Evolutionary conservation across 768 basidiomycete genomes (phyloP), one percentile per base, ranked within the genome.

Genomic region (Hygrophorus russula): DNA sequence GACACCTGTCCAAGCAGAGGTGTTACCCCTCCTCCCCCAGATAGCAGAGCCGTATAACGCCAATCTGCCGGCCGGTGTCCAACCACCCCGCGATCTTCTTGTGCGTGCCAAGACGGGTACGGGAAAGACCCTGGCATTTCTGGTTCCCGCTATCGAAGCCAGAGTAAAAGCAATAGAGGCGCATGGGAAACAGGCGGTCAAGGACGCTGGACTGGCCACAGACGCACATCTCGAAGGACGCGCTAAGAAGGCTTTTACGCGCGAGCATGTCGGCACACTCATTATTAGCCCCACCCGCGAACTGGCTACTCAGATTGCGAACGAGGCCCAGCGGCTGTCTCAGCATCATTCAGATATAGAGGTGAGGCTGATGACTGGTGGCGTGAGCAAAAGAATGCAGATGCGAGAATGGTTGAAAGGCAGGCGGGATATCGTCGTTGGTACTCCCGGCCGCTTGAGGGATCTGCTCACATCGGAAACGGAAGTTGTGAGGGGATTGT

Each of bases 241-340:
- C 18, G 68, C 69, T 10, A 56, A 51, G 44, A 49, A 52, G 3
- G 50, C 48, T 1, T 76, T 68, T 56, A 67, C 74, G 0, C 61
- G 63, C 7, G 53, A 63, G 5, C 63, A 71, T 32, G 77, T 76
- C 29, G 90, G 92, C 1, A 68, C 80, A 0, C 70, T 97, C 15
- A 70, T 97, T 51, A 79, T 97, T 58, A 87, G 80, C 17, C 90
- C 92, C 2, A 96, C 92, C 3, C 76, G 92, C 41, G 92, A 97
- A 56, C 65, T 90, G 35, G 92, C 92, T 4, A 80, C 82, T 1
- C 89, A 92, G 59, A 94, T 93, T 48, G 90, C 90, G 17, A 76
- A 73, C 15, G 89, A 94, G 56, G 89, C 90, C 1, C 54, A 71
- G 19, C 76, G 75, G 50, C 62, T 93, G 15, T 72, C 78, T 1